Conservation (phyloP, 169 alveolate genomes). For the Babesia divergens region DNA sequence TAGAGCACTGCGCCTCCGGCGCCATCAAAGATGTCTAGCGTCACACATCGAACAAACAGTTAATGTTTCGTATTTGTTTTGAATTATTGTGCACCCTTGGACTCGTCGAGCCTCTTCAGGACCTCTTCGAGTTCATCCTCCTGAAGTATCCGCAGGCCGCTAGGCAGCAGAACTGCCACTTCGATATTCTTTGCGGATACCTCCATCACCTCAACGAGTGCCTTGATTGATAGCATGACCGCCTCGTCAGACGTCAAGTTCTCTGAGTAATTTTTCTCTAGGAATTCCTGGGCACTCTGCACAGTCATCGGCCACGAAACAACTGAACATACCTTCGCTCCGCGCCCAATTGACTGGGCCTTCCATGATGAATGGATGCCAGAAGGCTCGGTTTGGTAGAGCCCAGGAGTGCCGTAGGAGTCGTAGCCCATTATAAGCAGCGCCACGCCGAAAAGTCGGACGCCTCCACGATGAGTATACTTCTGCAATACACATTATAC, state of each 20-base stretch:
- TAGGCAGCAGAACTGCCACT: conserved; percentile 76
- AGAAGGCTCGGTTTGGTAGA: conserved; percentile 97
- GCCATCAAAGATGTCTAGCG: too few relatives aligned
- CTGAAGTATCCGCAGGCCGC: conserved; percentile 69
- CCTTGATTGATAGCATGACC: conserved; percentile 88
- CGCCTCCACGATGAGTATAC: conserved; percentile 97
- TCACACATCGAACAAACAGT: too few relatives aligned
- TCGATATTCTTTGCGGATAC: conserved; percentile 84
- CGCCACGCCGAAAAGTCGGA: conserved; percentile 98
- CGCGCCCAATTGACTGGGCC: conserved; percentile 97
- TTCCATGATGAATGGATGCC: conserved; percentile 97
- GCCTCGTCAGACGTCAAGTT: conserved; percentile 87
- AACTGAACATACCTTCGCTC: conserved; percentile 80
- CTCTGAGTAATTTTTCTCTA: conserved; percentile 91
- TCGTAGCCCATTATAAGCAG: conserved; percentile 93
- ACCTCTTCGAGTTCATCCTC: conserved; percentile 64
- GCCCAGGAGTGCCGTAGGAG: conserved; percentile 84
- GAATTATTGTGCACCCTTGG: conserved; percentile 1
- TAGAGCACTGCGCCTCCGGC: too few relatives aligned
- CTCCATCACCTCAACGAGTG: conserved; percentile 90
- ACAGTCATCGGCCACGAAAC: neutral
- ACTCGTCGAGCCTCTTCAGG: conserved; percentile 37
- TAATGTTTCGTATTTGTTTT: neutral
- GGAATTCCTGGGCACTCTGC: conserved; percentile 86
- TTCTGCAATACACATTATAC: conserved; percentile 54